Base-by-base conservation (phyloP, 1,284 basidiomycete species). In the Quambalaria eucalypti region DNA sequence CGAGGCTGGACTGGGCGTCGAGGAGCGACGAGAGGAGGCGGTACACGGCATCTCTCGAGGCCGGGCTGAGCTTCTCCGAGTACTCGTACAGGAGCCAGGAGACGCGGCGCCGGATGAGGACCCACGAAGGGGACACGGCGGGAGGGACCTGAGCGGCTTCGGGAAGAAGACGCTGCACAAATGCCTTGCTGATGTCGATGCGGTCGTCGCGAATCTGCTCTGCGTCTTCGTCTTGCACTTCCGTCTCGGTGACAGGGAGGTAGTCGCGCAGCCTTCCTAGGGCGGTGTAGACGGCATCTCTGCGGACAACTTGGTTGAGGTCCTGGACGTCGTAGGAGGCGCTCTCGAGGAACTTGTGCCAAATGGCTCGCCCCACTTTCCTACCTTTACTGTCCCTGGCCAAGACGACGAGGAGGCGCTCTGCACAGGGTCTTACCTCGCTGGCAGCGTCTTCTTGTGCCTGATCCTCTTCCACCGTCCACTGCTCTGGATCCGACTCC, bases 351-450 rank as follows among this genome's bases (percentile, higher is more conserved):
- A 71, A 74, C 31, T 59, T 59, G 9, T 47, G 48, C 67, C 65
- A 73, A 9, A 74, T 30, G n/a, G 62, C 56, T 49, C 67, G 56
- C n/a, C 67, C 64, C 14, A 74, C 65, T 21, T 53, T 57, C 6
- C 55, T 65, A 16, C 55, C 59, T 4, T 64, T 64, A 8, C 62
- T 62, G 28, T 59, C 46, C 31, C 61, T 56, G 1, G 68, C 68
- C 4, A 74, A 51, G 2, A 64, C 60, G 56, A 70, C 57, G 28
- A 75, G 56, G 10, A 66, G 57, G 25, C 67, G 58, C 40, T 73
- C 71, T 5, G 73, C 73, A 0, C 71, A 68, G 10, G 72, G 71
- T 0, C 73, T 63, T 30, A 75, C 64, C 47, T 75, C 73, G 23
- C 69, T 60, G 36, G 70, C 65, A 49, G 61, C 28, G 31, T 66